Evolutionary conservation across 306 rosid genomes (phyloP).

Genomic region (Castanea mollissima): DNA sequence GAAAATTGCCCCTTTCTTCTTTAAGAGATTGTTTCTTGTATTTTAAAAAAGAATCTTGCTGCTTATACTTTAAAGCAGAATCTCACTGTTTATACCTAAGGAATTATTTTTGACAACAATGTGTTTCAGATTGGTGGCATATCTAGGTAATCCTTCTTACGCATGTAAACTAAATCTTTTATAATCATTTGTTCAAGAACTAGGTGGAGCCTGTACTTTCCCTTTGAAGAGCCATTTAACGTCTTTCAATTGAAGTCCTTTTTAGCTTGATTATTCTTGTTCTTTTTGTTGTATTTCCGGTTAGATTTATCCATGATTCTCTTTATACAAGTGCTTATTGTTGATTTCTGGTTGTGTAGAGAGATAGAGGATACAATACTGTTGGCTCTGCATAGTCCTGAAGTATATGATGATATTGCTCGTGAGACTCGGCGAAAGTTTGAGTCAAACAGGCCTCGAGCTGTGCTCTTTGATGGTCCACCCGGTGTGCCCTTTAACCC

Average conservation of each 20-base stretch:
- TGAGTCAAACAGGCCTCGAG: conserved; percentile 89
- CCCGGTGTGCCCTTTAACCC: conserved; percentile 54
- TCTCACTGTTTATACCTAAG: background rate
- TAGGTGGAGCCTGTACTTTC: background rate
- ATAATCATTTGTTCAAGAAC: background rate
- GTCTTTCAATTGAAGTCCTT: background rate
- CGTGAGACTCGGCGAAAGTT: conserved; percentile 74
- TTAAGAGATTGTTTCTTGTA: background rate
- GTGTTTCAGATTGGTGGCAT: background rate
- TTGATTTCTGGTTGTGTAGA: conserved; percentile 38
- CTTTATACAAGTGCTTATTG: conserved; percentile 9
- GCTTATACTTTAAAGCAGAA: background rate
- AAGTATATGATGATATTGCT: conserved; percentile 86
- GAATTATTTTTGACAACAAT: conserved; percentile 7
- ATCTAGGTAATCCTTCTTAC: conserved; percentile 1
- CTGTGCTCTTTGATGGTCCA: conserved; percentile 96
- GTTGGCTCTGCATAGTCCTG: conserved; percentile 81
- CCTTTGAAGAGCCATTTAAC: conserved; percentile 1
- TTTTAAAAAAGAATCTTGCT: background rate
- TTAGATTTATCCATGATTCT: background rate
- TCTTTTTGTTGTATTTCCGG: background rate
- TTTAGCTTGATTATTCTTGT: conserved; percentile 5
- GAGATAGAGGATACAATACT: conserved; percentile 84
- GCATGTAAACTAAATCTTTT: background rate
- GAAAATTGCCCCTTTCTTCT: background rate